Conservation (phyloP, 2,329 filamentous ascomycete genomes). For the Penicillium vulpinum region DNA sequence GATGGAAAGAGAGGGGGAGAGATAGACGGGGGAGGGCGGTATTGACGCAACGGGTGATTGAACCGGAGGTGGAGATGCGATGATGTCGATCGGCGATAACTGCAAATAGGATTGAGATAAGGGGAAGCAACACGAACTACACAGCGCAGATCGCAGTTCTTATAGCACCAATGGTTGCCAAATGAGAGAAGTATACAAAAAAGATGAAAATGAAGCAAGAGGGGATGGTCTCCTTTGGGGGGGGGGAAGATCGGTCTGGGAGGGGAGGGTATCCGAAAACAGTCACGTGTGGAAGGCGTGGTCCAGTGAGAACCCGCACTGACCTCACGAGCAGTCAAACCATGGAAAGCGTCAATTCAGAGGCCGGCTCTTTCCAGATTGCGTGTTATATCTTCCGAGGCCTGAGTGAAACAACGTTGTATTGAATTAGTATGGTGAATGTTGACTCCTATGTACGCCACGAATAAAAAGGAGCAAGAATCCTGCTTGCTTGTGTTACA, state of each 20-base stretch:
- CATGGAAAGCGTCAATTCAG: constrained; percentile 11
- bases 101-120: constrained; percentile 25
- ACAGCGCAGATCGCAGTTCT: constrained; percentile 14
- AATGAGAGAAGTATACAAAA: constrained; percentile 41
- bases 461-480: constrained; percentile 11
- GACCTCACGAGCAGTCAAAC: constrained; percentile 37
- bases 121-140: constrained; percentile 9
- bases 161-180: background rate
- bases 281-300: constrained; percentile 40
- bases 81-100: constrained; percentile 45
- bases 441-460: constrained; percentile 36
- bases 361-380: constrained; percentile 31
- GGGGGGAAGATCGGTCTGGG: constrained; percentile 8
- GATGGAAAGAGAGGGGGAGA: background rate
- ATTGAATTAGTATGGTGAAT: constrained; percentile 36
- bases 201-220: constrained; percentile 14
- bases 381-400: constrained; percentile 30
- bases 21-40: background rate
- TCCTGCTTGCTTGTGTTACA: constrained; percentile 55
- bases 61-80: constrained; percentile 12
- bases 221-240: constrained; percentile 9
- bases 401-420: constrained; percentile 30
- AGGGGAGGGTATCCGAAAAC: constrained; percentile 22
- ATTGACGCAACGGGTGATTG: constrained; percentile 7
- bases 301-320: constrained; percentile 43